Evolutionary conservation across 345 rosid genomes (phyloP), one percentile per base, ranked within the genome.

Genomic region (Aethionema arabicum): DNA sequence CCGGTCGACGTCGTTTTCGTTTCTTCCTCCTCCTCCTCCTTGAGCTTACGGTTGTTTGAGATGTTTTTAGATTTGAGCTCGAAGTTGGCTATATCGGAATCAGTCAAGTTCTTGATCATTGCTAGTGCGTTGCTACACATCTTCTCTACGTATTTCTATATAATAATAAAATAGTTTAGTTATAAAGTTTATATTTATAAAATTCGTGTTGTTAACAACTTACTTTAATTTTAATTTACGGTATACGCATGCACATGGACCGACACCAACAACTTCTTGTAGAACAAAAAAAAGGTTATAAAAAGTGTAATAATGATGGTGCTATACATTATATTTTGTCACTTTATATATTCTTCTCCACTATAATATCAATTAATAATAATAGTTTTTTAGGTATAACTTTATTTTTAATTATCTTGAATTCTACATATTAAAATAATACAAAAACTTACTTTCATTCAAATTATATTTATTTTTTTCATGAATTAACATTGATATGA

Each of bases 31-130:
- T 63, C 13, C 6, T 57, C 76, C 67, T 82, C 81, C 56, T 31
- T 57, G 43, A 81, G 79, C 75, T 81, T 83, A 66, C 88, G 72
- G 67, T 69, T 68, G 46, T 61, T 42, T 39, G 69, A 30, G 39
- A 39, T 61, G 30, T 15, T 2, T 32, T 50, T 42, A 45, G 65
- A 55, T 45, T 63, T 46, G 43, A 41, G 59, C 70, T 76, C 82
- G 29, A 66, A 72, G 37, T 61, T 67, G 30, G 79, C 82, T 27
- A 83, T 77, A 53, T 83, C 88, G 3, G 75, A 66, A 72, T 83
- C 88, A 0, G 88, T 83, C 88, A 83, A 75, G 72, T 83, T 80
- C 78, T 73, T 83, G 68, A 75, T 79, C 88, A 83, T 83, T 10
- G 83, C 88, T 27, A 83, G 69, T 3, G 72, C 85, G 56, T 83